phyloP scores from a whole-genome alignment of 208 protist genomes.

The Acanthamoeba healyi region DNA sequence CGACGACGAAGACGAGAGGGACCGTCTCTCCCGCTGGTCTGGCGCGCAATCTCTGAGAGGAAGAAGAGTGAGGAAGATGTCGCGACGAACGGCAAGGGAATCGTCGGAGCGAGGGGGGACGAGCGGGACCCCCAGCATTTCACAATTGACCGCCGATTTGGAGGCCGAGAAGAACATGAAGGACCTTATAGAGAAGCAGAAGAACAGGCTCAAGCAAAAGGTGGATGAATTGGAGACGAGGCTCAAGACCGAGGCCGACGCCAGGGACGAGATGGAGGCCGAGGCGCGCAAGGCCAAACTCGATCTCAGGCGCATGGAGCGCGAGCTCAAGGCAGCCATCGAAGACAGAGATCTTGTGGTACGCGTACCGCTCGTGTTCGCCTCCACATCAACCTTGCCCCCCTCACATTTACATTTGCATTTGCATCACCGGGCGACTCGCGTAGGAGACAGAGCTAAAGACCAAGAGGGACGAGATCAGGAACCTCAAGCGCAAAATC shows the following conservation, averaged over 20 bases:
- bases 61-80: background rate
- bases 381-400: too few species aligned
- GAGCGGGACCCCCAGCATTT: background rate
- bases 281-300: constrained; percentile 13
- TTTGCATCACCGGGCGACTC: background rate
- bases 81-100: constrained; percentile 2
- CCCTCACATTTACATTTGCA: background rate
- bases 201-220: constrained; percentile 50
- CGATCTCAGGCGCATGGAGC: constrained; percentile 12
- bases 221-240: constrained; percentile 15
- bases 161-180: constrained; percentile 40
- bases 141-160: constrained; percentile 41
- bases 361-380: too few species aligned
- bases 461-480: background rate
- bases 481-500: constrained; percentile 33
- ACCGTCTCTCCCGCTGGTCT: too few species aligned
- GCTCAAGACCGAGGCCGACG: constrained; percentile 32
- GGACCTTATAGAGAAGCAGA: constrained; percentile 32
- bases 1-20: too few species aligned
- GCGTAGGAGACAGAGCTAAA: constrained; percentile 6
- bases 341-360: background rate
- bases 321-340: constrained; percentile 13
- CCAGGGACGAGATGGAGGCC: constrained; percentile 23
- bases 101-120: background rate
- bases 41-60: background rate